These are phyloP conservation scores for Enterospora canceri DNA, from an alignment of 371 early-diverging fungal species.

Conservation along the genomic window DNA sequence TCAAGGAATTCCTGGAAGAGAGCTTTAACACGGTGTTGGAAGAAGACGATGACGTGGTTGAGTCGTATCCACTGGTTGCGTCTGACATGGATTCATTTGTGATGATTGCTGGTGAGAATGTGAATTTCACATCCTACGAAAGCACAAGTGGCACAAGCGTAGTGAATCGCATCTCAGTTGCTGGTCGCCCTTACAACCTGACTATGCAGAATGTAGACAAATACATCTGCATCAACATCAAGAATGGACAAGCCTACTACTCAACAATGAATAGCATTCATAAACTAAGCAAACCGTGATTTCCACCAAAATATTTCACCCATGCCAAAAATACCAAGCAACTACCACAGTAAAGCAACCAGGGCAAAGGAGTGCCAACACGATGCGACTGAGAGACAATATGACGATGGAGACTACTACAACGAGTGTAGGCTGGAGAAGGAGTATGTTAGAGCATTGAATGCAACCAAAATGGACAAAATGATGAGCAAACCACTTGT, in stretches of 20 bases:
- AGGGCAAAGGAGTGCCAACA: constrained; percentile 68
- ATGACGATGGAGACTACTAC: constrained; percentile 72
- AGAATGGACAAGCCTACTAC: constrained; percentile 17
- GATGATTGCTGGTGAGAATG: background rate
- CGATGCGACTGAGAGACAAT: constrained; percentile 72
- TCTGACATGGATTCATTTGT: background rate
- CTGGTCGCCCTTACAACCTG: background rate
- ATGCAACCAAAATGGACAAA: constrained; percentile 80
- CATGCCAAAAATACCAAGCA: constrained; percentile 67
- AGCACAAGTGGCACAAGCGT: background rate
- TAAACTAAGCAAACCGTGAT: constrained; percentile 4
- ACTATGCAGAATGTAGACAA: constrained; percentile 10
- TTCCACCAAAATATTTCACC: background rate
- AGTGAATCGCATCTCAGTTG: constrained; percentile 3
- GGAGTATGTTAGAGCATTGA: constrained; percentile 88
- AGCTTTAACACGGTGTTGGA: constrained; percentile 1
- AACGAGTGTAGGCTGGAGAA: constrained; percentile 86
- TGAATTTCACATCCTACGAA: background rate
- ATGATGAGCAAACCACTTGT: constrained; percentile 95
- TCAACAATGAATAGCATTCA: constrained; percentile 4
- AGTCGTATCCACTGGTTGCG: constrained; percentile 6
- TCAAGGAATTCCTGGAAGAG: constrained; percentile 3
- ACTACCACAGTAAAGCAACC: constrained; percentile 61
- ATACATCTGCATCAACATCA: constrained; percentile 17
- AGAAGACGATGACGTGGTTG: constrained; percentile 2